Conservation (phyloP, 768 basidiomycete genomes). For the Auricularia auricula-judae region DNA sequence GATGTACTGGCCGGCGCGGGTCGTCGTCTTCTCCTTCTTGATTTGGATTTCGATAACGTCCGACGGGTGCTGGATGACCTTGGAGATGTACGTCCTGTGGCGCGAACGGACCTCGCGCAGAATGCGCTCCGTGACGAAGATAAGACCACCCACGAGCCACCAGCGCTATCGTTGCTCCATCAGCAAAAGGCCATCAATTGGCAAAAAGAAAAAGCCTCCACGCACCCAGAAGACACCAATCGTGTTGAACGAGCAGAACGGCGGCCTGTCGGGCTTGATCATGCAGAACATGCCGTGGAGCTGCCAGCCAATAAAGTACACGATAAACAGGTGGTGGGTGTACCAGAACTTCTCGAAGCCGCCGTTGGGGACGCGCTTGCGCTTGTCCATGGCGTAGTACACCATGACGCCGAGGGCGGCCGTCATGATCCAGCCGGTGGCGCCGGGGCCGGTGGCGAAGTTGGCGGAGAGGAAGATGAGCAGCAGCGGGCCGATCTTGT, state of each 20-base stretch:
- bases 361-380: constrained; percentile 42
- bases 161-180: constrained; percentile 45
- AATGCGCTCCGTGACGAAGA: constrained; percentile 82
- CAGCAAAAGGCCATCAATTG: background rate
- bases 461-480: constrained; percentile 67
- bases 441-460: constrained; percentile 72
- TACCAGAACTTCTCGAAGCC: constrained; percentile 85
- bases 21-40: constrained; percentile 86
- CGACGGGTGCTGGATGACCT: constrained; percentile 91
- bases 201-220: constrained; percentile 3
- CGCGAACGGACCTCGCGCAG: constrained; percentile 86
- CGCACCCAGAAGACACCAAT: constrained; percentile 94
- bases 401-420: constrained; percentile 65
- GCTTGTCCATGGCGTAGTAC: constrained; percentile 76
- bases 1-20: constrained; percentile 85
- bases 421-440: constrained; percentile 86
- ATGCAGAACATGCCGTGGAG: constrained; percentile 95
- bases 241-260: constrained; percentile 73
- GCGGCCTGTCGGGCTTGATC: constrained; percentile 83
- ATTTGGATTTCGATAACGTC: constrained; percentile 93
- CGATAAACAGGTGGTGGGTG: constrained; percentile 76
- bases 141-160: constrained; percentile 78
- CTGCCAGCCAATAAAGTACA: constrained; percentile 93
- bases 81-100: constrained; percentile 85
- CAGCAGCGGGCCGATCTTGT: constrained; percentile 42